Conservation (phyloP, 306 rosid genomes). For the Gastrolobium villosum region DNA sequence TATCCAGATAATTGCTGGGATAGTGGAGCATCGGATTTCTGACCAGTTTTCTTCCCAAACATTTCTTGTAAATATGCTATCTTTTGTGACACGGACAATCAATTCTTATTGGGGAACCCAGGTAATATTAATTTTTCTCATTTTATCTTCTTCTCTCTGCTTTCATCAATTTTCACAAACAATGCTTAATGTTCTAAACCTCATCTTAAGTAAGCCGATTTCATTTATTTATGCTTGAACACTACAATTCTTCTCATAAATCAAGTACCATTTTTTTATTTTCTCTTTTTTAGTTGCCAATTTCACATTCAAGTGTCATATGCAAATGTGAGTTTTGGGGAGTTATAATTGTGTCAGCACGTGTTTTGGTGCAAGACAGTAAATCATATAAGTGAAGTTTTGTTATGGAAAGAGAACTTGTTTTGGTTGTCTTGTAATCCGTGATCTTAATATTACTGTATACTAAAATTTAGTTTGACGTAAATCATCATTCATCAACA, state of each 20-base stretch:
- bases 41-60: conserved; percentile 79
- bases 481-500: neutral
- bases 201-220: conserved; percentile 22
- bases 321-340: neutral
- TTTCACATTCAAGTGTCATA: conserved; percentile 29
- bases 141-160: conserved; percentile 33
- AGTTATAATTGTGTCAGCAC: conserved; percentile 3
- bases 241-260: conserved; percentile 20
- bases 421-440: neutral
- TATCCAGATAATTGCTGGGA: conserved; percentile 89
- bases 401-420: neutral
- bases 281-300: neutral
- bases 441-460: neutral
- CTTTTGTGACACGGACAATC: conserved; percentile 80
- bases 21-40: conserved; percentile 89
- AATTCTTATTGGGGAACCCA: conserved; percentile 98
- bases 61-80: conserved; percentile 80
- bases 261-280: neutral
- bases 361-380: neutral
- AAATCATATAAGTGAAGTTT: neutral
- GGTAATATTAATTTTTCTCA: conserved; percentile 59
- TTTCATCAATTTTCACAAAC: conserved; percentile 38
- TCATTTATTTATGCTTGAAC: conserved; percentile 10
- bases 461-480: neutral
- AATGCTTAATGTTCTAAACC: conserved; percentile 27